Evolutionary conservation across 202 grass and related monocot species (phyloP), one percentile per base, ranked within the genome.

Genomic region (Panicum hallii): DNA sequence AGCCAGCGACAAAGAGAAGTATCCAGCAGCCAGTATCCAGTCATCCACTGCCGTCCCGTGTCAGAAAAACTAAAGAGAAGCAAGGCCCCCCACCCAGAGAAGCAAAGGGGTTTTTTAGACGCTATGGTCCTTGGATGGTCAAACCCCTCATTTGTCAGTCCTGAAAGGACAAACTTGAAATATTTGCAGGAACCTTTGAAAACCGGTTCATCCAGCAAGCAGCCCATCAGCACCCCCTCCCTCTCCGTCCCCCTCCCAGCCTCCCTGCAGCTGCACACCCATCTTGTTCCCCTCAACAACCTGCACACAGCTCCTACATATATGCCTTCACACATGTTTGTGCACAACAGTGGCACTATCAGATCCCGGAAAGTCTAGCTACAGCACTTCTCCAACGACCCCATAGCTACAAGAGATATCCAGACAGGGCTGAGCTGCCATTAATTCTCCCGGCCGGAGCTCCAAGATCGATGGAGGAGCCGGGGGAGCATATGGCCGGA

Each of bases 141-240:
- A 80, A 79, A 7, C 19, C 4, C 3, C 0, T 0, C 14, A 87
- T 70, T 83, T 48, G 19, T 14, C 17, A 70, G 36, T 49, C 38
- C 14, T 48, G 20, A 48, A 11, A 84, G 89, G 84, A 84, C 84
- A 83, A 64, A 41, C 10, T 63, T 49, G 84, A 80, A 90, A 80
- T 62, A 34, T 70, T 84, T 38, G 45, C 54, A 70, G 53, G 26
- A 62, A 30, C 38, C 6, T 56, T 80, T 76, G 44, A 49, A 84
- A 80, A 87, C 9, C 34, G 68, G 23, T 52, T 46, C 43, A 56
- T 49, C 34, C 40, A 53, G 47, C 26, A 40, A 15, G 11, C 47
- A 19, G 30, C 34, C n/a, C 69, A 17, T 17, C 23, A 52, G 54
- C 67, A 15, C 22, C 74, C 49, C 67, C 52, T 70, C 80, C 79